Evolutionary conservation across 2,329 filamentous ascomycete species (phyloP).

Genomic region (Verticillium tricorpus): DNA sequence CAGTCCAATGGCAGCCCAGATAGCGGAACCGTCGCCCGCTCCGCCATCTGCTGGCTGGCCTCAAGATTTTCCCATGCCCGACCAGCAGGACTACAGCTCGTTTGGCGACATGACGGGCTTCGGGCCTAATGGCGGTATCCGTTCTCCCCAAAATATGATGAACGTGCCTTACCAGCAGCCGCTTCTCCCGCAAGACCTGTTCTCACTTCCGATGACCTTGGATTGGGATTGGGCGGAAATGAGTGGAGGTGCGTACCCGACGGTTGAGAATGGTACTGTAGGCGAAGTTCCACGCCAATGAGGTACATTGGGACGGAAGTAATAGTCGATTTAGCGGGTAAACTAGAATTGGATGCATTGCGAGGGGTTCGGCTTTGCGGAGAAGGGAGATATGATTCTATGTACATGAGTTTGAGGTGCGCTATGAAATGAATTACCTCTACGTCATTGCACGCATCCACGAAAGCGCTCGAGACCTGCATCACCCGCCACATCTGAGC

Average conservation of each 20-base stretch:
- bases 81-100: constrained; percentile 33
- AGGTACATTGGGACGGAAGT: neutral
- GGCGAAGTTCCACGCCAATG: constrained; percentile 14
- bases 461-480: no score
- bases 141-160: constrained; percentile 27
- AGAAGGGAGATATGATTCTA: neutral
- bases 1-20: constrained; percentile 33
- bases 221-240: constrained; percentile 81
- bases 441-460: neutral
- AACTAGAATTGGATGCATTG: neutral
- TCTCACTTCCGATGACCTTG: constrained; percentile 92
- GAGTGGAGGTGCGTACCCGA: constrained; percentile 60
- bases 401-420: neutral
- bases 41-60: constrained; percentile 41
- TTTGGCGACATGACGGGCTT: constrained; percentile 44
- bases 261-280: constrained; percentile 59
- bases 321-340: neutral
- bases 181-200: constrained; percentile 87
- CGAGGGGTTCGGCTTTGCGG: neutral
- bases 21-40: constrained; percentile 39
- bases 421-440: neutral
- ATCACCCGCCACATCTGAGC: neutral
- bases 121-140: constrained; percentile 24
- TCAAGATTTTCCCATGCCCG: constrained; percentile 35
- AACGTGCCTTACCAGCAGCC: constrained; percentile 65